Conservation (phyloP, 176 grass and related monocot genomes). For the Miscanthus lutarioriparius region DNA sequence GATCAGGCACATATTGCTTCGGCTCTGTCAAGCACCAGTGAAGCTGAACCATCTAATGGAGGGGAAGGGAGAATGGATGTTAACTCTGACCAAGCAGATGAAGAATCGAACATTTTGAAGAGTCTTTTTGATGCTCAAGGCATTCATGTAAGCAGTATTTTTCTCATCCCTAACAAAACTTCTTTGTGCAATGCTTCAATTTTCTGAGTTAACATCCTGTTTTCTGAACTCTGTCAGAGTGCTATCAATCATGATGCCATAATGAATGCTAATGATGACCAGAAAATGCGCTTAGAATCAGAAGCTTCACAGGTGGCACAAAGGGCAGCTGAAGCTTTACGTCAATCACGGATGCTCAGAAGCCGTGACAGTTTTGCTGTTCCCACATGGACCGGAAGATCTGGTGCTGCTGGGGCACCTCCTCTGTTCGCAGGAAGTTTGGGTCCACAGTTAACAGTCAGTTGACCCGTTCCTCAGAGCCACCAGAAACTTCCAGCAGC, state of each 20-base stretch:
- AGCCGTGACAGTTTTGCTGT: constrained; percentile 74
- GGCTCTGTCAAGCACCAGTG: constrained; percentile 9
- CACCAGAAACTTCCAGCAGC: constrained; percentile 52
- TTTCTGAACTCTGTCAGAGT: constrained; percentile 53
- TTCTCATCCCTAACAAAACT: not conserved
- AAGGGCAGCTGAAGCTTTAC: constrained; percentile 81
- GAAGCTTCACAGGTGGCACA: constrained; percentile 83
- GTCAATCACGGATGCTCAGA: constrained; percentile 67
- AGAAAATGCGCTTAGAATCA: constrained; percentile 73
- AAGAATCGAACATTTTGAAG: constrained; percentile 73
- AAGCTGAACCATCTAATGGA: constrained; percentile 29
- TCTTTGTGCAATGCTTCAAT: not conserved
- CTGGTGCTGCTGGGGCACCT: constrained; percentile 68
- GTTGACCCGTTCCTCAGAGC: constrained; percentile 31
- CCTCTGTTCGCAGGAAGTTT: constrained; percentile 55
- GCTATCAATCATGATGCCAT: constrained; percentile 94
- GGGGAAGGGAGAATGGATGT: constrained; percentile 41
- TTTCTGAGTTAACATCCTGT: constrained; percentile 4
- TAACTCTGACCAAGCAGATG: constrained; percentile 38
- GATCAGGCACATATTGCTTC: constrained; percentile 20
- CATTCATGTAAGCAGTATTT: constrained; percentile 70
- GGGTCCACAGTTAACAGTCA: constrained; percentile 67
- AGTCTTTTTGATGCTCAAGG: constrained; percentile 80
- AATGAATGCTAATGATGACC: constrained; percentile 75
- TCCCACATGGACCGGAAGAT: constrained; percentile 86